Percentiles rank a stretch among this genome's conserved stretches.
These are phyloP conservation scores for Myxozyma kluyveri DNA, from an alignment of 805 yeast species.

Conservation along the genomic window DNA sequence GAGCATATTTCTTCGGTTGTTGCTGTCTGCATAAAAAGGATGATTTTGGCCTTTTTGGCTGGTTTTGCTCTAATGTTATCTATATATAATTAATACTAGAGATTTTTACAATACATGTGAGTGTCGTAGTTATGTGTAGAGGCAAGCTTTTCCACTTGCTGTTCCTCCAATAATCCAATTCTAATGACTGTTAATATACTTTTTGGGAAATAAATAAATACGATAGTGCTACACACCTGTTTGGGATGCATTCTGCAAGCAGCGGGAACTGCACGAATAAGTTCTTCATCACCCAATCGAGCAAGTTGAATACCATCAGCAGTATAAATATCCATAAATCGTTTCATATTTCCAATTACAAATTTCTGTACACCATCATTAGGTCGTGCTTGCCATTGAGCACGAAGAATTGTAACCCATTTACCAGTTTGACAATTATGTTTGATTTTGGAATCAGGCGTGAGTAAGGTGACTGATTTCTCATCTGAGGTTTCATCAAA, in stretches of 20 bases:
- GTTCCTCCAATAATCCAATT: conserved; percentile 94
- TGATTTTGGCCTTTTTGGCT: too few relatives aligned
- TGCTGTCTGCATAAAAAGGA: too few relatives aligned
- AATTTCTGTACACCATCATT: conserved; percentile 73
- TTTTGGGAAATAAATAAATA: background rate
- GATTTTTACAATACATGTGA: too few relatives aligned
- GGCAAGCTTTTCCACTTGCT: conserved; percentile 76
- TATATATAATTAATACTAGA: too few relatives aligned
- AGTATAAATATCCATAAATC: conserved; percentile 78
- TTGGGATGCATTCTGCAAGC: conserved; percentile 80
- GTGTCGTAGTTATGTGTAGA: conserved; percentile 8
- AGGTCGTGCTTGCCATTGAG: conserved; percentile 80
- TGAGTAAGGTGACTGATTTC: conserved; percentile 39
- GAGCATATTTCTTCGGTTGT: too few relatives aligned
- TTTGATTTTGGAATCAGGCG: conserved; percentile 61
- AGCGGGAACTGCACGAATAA: conserved; percentile 90
- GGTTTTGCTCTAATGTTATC: too few relatives aligned
- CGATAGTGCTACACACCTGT: conserved; percentile 35
- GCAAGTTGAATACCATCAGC: conserved; percentile 75
- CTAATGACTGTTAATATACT: conserved; percentile 8
- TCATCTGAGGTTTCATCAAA: background rate
- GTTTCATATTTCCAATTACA: conserved; percentile 89
- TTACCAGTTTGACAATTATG: conserved; percentile 94
- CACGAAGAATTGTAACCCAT: conserved; percentile 90
- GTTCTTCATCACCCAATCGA: conserved; percentile 55